Evolutionary conservation across 768 basidiomycete genomes (phyloP).

Genomic region (Calocybe indica): DNA sequence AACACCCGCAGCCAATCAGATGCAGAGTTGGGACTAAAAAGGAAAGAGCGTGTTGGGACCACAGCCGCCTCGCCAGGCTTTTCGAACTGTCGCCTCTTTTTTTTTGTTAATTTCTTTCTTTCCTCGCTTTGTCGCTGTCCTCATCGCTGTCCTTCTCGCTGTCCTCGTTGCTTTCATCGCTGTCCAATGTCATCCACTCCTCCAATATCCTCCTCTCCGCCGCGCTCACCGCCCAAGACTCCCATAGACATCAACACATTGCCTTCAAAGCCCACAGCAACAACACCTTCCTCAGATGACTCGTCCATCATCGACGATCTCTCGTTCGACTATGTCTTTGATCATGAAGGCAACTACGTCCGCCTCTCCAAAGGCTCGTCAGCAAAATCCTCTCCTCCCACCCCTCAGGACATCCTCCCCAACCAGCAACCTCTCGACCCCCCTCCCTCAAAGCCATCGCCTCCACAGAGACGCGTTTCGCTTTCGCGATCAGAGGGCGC

Average conservation of each 20-base stretch:
- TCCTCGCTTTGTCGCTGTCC: conserved; percentile 9
- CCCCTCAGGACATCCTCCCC: conserved; percentile 31
- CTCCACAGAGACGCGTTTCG: conserved; percentile 41
- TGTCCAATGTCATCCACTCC: conserved; percentile 15
- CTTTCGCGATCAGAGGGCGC: conserved; percentile 67
- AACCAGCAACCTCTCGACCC: conserved; percentile 33
- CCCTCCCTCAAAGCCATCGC: conserved; percentile 21
- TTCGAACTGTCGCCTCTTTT: background rate
- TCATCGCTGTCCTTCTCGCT: conserved; percentile 11
- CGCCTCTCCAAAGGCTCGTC: conserved; percentile 49
- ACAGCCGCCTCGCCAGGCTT: too few relatives aligned
- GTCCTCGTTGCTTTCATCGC: conserved; percentile 20
- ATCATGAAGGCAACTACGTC: conserved; percentile 48
- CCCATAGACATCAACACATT: conserved; percentile 25
- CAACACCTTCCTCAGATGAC: conserved; percentile 46
- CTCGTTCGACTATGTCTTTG: conserved; percentile 59
- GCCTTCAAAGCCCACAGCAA: conserved; percentile 15
- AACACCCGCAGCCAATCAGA: conserved; percentile 13
- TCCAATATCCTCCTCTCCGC: conserved; percentile 5
- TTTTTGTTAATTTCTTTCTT: conserved; percentile 9
- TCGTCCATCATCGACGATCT: conserved; percentile 58
- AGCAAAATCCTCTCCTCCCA: conserved; percentile 42
- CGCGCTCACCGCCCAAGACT: conserved; percentile 34
- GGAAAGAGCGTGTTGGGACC: too few relatives aligned
- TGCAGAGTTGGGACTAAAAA: too few relatives aligned